Evolutionary conservation across 2,329 filamentous ascomycete genomes (phyloP), one percentile per base, ranked within the genome.

Genomic region (Trichoderma koningii): DNA sequence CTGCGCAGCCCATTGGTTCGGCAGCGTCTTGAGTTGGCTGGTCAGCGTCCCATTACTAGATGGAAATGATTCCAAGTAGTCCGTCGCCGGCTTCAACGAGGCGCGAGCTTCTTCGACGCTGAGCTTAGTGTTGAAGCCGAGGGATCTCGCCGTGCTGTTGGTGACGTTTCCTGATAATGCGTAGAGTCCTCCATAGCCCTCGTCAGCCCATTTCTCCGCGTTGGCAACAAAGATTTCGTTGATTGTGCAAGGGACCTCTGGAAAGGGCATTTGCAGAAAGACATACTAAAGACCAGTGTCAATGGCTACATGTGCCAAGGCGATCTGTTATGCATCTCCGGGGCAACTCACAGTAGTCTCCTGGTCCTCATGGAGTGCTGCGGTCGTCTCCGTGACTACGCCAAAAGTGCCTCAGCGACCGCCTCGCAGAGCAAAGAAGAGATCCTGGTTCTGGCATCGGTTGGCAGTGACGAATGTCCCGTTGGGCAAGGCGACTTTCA

Each of bases 381-480:
- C 66, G 30, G 73, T 73, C n/a, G 73, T 72, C 68, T 84, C 82
- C 5, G 73, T 70, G 30, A 80, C 78, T 4, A 81, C 73, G 1
- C 78, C 79, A 67, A 76, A 81, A 1, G 78, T 80, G 51, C 74
- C 78, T 4, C 74, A 74, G 19, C 81, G 80, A 1, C 78, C 81
- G 6, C 81, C 82, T 28, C 78, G 73, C 15, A 84, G 72, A 1
- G 82, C 81, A 77, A 81, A 83, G 74, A 81, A 84, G 0, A 85
- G 73, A 44, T 84, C 81, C 1, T 73, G 63, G 66, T 84, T 76
- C 23, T 75, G 70, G n/a, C 71, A 76, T 28, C 75, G 69, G 62
- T 77, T 77, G n/a, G 75, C 77, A 52, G 77, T 75, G 30, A 80
- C 69, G 26, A 80, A 75, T 3, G 73, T 67, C 2, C 81, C 81